Base-by-base conservation (phyloP, 495 filamentous ascomycete species). In the Hypoxylon cercidicola region DNA sequence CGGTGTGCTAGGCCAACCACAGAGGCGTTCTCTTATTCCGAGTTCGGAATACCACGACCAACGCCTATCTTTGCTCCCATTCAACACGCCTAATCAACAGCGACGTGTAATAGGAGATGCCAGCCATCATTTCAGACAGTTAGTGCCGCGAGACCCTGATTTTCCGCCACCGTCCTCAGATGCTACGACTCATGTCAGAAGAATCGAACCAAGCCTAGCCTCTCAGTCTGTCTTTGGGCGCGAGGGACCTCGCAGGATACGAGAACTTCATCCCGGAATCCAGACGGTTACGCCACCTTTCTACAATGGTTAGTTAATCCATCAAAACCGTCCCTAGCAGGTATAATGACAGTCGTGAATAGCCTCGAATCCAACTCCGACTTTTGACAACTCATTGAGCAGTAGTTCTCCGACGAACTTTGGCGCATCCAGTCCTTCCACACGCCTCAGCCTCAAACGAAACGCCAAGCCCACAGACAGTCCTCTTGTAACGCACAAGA, bases 401-500 rank as follows among this genome's bases (percentile, higher is more conserved):
- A 70, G 69, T 40, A 79, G 77, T 39, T 75, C 79, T n/a, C 70
- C 79, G 4, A 62, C 64, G 2, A 51, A 58, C 45, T 34, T 54
- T 43, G 70, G 67, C 18, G 45, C 45, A 15, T 81, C 78, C 11
- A 81, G 80, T 57, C 80, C 80, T 28, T 75, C 79, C 34, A 32
- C 69, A 3, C 72, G 74, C 49, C 61, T 77, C 18, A 75, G 55
- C 25, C 70, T 76, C 39, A 71, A 72, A 25, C 62, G 68, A 43
- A 58, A 59, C 20, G 45, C 61, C 0, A 55, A 74, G 44, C 32
- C 18, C 4, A 32, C 28, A 7, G 34, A 59, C 3, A 57, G 37
- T 16, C 52, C 62, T 51, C 49, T 56, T 12, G 32, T 51, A 20
- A 39, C 59, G 23, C 44, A 71, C 18, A 64, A 55, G 54, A 60